These are phyloP conservation scores for Xylaria sp. DNA, from an alignment of 2,329 filamentous ascomycete genomes.

Conservation along the genomic window DNA sequence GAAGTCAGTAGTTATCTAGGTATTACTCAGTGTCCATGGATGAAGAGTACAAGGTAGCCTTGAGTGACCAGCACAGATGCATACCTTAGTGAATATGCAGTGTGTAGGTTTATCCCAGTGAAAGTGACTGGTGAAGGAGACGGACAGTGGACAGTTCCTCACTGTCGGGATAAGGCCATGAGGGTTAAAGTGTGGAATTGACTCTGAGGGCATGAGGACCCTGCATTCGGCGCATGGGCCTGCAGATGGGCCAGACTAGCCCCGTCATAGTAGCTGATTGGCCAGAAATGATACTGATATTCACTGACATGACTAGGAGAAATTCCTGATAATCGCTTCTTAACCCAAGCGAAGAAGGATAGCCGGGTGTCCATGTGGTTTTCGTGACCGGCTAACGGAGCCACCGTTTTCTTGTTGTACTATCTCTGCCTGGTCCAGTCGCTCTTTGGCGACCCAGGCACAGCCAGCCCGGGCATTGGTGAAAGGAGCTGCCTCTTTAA, in stretches of 20 bases:
- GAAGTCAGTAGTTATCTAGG: conserved; percentile 2
- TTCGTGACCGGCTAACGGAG: conserved; percentile 9
- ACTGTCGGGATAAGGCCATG: conserved; percentile 14
- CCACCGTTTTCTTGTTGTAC: neutral
- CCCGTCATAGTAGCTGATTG: conserved; percentile 11
- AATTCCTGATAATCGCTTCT: conserved; percentile 21
- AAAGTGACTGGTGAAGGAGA: neutral
- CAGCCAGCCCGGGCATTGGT: neutral
- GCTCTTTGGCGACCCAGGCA: conserved; percentile 15
- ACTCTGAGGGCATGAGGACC: conserved; percentile 27
- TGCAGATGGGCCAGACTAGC: conserved; percentile 24
- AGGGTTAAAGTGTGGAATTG: conserved; percentile 21
- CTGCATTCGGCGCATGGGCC: conserved; percentile 32
- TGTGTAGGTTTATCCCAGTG: conserved; percentile 14
- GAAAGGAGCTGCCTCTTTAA: conserved; percentile 16
- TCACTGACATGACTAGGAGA: conserved; percentile 14
- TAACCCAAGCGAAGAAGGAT: conserved; percentile 16
- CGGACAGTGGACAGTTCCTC: conserved; percentile 1
- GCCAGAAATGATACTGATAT: conserved; percentile 5
- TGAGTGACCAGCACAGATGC: conserved; percentile 15
- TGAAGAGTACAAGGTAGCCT: neutral
- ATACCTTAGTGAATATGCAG: conserved; percentile 6
- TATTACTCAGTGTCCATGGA: neutral
- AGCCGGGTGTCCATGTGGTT: neutral
- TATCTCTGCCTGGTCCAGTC: conserved; percentile 2